These are phyloP conservation scores for Zygosaccharomyces sapae DNA, from an alignment of 1,139 yeast species.

Conservation along the genomic window DNA sequence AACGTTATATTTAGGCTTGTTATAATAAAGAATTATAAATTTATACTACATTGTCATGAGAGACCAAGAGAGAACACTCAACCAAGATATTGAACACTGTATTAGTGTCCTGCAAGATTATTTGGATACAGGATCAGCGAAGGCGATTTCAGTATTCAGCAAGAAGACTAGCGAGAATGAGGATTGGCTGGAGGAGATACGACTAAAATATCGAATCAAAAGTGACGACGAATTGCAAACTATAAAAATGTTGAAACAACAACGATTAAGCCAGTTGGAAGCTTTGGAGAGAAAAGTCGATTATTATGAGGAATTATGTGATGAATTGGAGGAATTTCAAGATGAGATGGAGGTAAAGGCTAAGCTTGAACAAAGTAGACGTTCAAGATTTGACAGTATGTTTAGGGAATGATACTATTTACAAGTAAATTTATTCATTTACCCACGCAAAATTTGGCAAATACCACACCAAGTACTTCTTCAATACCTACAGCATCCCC, in stretches of 20 bases:
- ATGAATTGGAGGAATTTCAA: conserved; percentile 30
- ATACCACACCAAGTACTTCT: conserved; percentile 86
- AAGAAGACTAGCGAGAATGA: conserved; percentile 24
- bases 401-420: conserved; percentile 14
- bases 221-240: conserved; percentile 17
- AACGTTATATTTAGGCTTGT: background rate
- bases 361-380: conserved; percentile 19
- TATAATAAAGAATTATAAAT: background rate
- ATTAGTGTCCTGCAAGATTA: conserved; percentile 21
- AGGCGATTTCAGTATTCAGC: conserved; percentile 26
- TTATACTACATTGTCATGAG: conserved; percentile 6
- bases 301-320: conserved; percentile 26
- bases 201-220: conserved; percentile 16
- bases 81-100: conserved; percentile 28
- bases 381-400: conserved; percentile 10
- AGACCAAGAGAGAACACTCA: conserved; percentile 19
- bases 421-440: conserved; percentile 42
- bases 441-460: conserved; percentile 90
- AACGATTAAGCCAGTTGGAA: conserved; percentile 16
- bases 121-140: conserved; percentile 23
- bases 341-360: conserved; percentile 27
- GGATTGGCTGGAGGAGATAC: conserved; percentile 22
- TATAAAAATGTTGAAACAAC: conserved; percentile 14
- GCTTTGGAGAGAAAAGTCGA: conserved; percentile 24
- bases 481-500: conserved; percentile 88